Evolutionary conservation across 805 yeast species (phyloP).

Genomic region (Clavispora asparagi): DNA sequence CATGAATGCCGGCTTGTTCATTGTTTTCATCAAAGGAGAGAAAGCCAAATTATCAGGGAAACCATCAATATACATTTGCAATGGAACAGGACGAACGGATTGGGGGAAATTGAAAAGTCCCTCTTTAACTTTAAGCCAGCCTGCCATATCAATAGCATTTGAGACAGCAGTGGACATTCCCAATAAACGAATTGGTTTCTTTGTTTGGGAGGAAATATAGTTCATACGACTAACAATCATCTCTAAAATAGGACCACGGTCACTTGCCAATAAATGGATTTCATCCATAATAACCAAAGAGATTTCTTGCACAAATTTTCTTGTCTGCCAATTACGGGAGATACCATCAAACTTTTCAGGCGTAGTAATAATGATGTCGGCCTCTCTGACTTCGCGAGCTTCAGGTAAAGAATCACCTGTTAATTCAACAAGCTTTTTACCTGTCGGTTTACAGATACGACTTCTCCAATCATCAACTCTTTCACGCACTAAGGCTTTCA

Average conservation of each 20-base stretch:
- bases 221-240: conserved; percentile 89
- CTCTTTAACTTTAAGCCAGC: conserved; percentile 71
- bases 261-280: conserved; percentile 77
- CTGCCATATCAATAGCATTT: conserved; percentile 80
- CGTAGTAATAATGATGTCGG: conserved; percentile 75
- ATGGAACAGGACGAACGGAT: conserved; percentile 80
- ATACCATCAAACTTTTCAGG: conserved; percentile 89
- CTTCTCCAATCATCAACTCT: conserved; percentile 76
- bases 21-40: conserved; percentile 79
- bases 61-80: conserved; percentile 84
- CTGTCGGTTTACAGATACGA: conserved; percentile 44
- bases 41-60: conserved; percentile 78
- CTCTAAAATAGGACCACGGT: conserved; percentile 81
- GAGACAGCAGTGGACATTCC: conserved; percentile 87
- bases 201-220: conserved; percentile 56
- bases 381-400: conserved; percentile 56
- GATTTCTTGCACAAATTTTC: conserved; percentile 69
- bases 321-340: conserved; percentile 78
- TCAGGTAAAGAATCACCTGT: conserved; percentile 83
- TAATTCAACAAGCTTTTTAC: conserved; percentile 59
- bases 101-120: conserved; percentile 78
- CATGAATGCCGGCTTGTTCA: conserved; percentile 87
- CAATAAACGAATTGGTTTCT: conserved; percentile 55
- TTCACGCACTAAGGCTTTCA: conserved; percentile 82
- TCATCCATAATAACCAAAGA: conserved; percentile 82